Base-by-base conservation (phyloP, 2,329 filamentous ascomycete species). In the Fusarium sp. region DNA sequence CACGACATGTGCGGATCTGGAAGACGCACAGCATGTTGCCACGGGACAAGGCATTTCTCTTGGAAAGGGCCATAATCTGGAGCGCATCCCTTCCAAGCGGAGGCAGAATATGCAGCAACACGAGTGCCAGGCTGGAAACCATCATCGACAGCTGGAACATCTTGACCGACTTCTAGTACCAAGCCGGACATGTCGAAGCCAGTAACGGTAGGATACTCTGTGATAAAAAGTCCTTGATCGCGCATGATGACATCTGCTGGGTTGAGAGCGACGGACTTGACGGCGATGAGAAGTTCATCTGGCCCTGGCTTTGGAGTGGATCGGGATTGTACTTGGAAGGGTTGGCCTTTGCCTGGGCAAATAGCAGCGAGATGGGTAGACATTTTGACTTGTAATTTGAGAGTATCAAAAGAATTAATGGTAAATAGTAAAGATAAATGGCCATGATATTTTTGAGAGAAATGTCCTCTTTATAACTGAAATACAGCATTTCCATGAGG, bases 251-350 rank as follows among this genome's bases (percentile, higher is more conserved):
- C 64, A 65, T 88, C 87, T 57, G 85, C 81, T 5, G 86, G 86
- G 68, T 88, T 88, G 42, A 88, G 77, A 20, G 85, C 86, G 10
- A 87, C 77, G 7, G 86, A 84, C 57, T 85, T 85, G 72, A 87
- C 83, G 3, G 77, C 82, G 61, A 88, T 79, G 30, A 88, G 85
- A 58, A 88, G 79, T 48, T 88, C 86, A 36, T 74, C 76, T 24
- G 84, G 83, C 0, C 85, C 84, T 47, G 86, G 84, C 13, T 82
- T 83, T 8, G 85, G 86, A 0, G 85, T 87, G 2, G 78, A 69
- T 8, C 84, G 84, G 18, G 78, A 32, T 63, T 80, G 80, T 45
- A 86, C 20, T 63, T 81, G 54, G 35, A 86, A 82, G 20, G 82
- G 80, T 17, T 80, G 42, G 22, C 81, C 82, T 77, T 84, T 82